These are phyloP conservation scores for Eucalyptus albens DNA, from an alignment of 345 rosid genomes.

Conservation along the genomic window DNA sequence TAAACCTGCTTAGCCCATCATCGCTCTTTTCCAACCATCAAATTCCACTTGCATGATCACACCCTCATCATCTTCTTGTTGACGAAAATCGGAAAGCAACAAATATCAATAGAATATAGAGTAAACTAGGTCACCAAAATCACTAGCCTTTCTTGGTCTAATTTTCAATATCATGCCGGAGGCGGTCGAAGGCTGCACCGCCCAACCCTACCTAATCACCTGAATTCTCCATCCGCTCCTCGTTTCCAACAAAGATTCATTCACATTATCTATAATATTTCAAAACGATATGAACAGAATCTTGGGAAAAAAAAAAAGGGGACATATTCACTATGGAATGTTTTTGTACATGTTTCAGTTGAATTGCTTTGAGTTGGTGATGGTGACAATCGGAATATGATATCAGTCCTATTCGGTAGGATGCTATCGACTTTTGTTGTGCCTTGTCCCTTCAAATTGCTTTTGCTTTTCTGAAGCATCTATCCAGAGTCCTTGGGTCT, in stretches of 20 bases:
- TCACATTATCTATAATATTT: not conserved
- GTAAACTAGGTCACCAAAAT: not conserved
- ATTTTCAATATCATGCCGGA: not conserved
- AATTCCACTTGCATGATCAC: not conserved
- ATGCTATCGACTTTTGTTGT: not conserved
- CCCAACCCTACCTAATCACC: not conserved
- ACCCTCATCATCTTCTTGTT: not conserved
- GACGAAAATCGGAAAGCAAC: not conserved
- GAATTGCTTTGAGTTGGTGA: not conserved
- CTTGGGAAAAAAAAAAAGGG: rapidly evolving
- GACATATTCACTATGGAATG: not conserved
- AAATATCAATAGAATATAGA: not conserved
- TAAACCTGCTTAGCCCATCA: not conserved
- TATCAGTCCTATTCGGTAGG: not conserved
- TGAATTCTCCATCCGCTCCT: not conserved
- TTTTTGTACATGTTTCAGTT: not conserved
- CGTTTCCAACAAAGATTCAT: not conserved
- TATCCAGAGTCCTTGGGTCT: not conserved
- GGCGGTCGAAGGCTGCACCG: not conserved
- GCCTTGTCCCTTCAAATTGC: not conserved
- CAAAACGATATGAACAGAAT: not conserved
- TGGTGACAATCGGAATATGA: not conserved
- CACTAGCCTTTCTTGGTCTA: not conserved
- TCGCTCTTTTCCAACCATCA: not conserved
- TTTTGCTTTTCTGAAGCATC: not conserved